A percentile compares a stretch with the other conserved stretches of the same genome.
These are phyloP conservation scores for Furcasterigmium furcatum DNA, from an alignment of 2,329 filamentous ascomycete genomes.

Conservation along the genomic window DNA sequence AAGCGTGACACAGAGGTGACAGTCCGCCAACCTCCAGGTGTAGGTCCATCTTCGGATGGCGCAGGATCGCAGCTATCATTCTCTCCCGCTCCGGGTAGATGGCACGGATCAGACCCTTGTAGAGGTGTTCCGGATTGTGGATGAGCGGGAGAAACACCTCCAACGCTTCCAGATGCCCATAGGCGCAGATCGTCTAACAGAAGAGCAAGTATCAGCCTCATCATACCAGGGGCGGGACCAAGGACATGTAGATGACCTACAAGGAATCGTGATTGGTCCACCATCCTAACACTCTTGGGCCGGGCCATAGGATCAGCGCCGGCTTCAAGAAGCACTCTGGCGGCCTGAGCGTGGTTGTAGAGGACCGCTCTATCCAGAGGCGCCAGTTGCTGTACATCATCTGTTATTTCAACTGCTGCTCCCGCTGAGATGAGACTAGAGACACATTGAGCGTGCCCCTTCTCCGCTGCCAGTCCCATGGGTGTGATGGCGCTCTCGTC, in stretches of 20 bases:
- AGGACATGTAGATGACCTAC: too few species aligned
- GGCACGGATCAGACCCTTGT: too few species aligned
- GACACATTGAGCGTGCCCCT: neutral
- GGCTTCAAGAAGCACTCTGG: conserved; percentile 25
- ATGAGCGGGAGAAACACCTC: neutral
- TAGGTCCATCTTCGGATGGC: too few species aligned
- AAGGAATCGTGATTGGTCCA: neutral
- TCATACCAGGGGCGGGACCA: too few species aligned
- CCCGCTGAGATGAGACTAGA: neutral
- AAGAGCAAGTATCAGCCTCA: too few species aligned
- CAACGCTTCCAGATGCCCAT: neutral
- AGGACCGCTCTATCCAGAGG: conserved; percentile 30
- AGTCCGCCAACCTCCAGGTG: neutral
- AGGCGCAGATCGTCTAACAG: neutral
- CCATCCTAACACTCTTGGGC: neutral
- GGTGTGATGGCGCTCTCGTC: neutral
- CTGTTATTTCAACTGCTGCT: neutral
- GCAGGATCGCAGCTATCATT: too few species aligned
- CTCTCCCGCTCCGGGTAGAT: too few species aligned
- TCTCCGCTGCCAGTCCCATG: neutral
- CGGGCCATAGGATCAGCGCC: conserved; percentile 19
- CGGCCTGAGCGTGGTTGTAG: conserved; percentile 22
- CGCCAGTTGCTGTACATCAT: conserved; percentile 4
- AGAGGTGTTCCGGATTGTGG: neutral
- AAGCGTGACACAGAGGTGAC: neutral